Evolutionary conservation across 108 stramenopile species (phyloP).

Genomic region (Nitzschia inconspicua): DNA sequence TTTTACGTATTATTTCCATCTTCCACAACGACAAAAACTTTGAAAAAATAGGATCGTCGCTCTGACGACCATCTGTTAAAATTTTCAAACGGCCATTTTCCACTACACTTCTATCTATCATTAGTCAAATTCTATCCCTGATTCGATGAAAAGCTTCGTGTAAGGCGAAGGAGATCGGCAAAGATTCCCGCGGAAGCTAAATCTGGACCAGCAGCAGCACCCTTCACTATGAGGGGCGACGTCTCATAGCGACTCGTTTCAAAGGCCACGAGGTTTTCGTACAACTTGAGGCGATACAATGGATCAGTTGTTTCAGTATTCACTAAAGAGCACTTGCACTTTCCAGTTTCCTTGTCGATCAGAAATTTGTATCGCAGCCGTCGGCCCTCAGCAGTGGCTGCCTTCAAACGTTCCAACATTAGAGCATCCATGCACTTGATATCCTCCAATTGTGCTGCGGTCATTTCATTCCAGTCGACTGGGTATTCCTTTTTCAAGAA

Average conservation of each 20-base stretch:
- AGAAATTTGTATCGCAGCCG: conserved; percentile 77
- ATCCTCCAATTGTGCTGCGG: conserved; percentile 44
- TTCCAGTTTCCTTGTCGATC: conserved; percentile 55
- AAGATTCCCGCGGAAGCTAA: conserved; percentile 81
- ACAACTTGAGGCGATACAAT: conserved; percentile 53
- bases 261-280: conserved; percentile 67
- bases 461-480: conserved; percentile 26
- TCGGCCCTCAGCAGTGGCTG: conserved; percentile 39
- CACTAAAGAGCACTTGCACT: conserved; percentile 31
- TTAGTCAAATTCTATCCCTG: no score
- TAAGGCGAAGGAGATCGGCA: conserved; percentile 74
- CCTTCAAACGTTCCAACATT: conserved; percentile 55
- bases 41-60: no score
- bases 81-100: no score
- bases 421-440: conserved; percentile 37
- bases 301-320: conserved; percentile 44
- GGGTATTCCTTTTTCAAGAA: conserved; percentile 41
- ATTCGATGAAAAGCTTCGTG: conserved; percentile 53
- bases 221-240: conserved; percentile 82
- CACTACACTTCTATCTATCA: no score
- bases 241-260: conserved; percentile 63
- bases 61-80: no score
- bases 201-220: conserved; percentile 81
- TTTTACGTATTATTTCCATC: no score
- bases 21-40: no score